A percentile compares a stretch with the other conserved stretches of the same genome.
phyloP scores from a whole-genome alignment of 305 asterid species.

The Stenogyne calaminthoides region DNA sequence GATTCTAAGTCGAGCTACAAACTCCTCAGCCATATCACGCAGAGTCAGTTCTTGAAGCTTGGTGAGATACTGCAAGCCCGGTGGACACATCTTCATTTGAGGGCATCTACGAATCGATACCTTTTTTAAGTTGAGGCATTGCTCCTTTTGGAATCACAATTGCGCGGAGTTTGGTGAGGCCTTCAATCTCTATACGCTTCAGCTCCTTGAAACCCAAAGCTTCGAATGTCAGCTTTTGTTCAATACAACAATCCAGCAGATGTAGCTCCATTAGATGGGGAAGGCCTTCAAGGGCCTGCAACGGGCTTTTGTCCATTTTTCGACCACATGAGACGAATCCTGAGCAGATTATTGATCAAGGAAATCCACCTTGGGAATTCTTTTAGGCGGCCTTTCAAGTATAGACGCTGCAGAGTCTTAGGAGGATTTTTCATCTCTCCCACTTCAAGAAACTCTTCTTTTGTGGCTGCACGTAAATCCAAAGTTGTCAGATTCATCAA shows the following conservation, averaged over 20 bases:
- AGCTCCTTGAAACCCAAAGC: slow-evolving; percentile 34
- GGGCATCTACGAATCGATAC: slow-evolving; percentile 32
- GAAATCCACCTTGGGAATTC: slow-evolving; percentile 38
- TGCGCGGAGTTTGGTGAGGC: slow-evolving; percentile 10
- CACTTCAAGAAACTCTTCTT: too few relatives aligned
- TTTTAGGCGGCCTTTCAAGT: slow-evolving; percentile 35
- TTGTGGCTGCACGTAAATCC: too few relatives aligned
- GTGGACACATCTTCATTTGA: too few relatives aligned
- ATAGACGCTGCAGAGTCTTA: too few relatives aligned
- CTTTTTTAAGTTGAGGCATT: slow-evolving; percentile 34
- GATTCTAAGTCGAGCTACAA: background rate
- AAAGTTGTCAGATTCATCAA: too few relatives aligned
- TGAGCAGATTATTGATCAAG: slow-evolving; percentile 24
- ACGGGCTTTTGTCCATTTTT: slow-evolving; percentile 27
- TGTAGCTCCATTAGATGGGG: too few relatives aligned
- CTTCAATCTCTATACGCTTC: slow-evolving; percentile 33
- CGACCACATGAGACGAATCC: slow-evolving; percentile 36
- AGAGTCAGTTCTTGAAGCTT: too few relatives aligned
- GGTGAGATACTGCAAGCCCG: too few relatives aligned
- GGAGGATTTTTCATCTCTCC: too few relatives aligned
- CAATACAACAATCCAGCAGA: slow-evolving; percentile 32
- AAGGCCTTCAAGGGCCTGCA: slow-evolving; percentile 30
- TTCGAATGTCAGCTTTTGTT: slow-evolving; percentile 29
- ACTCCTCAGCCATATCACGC: slow-evolving; percentile 37
- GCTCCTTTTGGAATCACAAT: slow-evolving; percentile 34